Base-by-base conservation (phyloP, 495 filamentous ascomycete species). In the Cetradonia linearis region DNA sequence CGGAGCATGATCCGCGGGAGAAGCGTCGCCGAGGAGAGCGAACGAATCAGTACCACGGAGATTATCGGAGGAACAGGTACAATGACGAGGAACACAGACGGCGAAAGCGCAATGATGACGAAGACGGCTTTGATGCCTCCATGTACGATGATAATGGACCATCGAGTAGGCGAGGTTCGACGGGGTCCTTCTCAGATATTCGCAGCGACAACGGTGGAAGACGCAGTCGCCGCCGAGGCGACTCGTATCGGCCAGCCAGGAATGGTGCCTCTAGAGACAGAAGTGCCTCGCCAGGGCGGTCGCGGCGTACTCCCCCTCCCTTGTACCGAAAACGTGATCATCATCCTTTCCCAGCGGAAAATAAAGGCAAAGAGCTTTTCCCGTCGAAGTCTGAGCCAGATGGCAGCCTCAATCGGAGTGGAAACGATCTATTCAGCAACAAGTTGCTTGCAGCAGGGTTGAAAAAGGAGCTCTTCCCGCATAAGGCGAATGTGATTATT, bases 1-100 rank as follows among this genome's bases (percentile, higher is more conserved):
- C 91, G 0, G 85, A 94, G 63, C 83, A 91, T 66, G 91, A 96
- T 66, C 90, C 88, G 2, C 81, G 85, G 46, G 88, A 94, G 70
- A 78, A 83, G 47, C 74, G 84, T 61, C 78, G 81, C 44, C 66
- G 70, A 33, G 75, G 77, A 5, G 66, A 36, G 7, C 50, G 73
- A 49, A 76, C 78, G 42, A 76, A 73, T 56, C 80, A 82, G 58
- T 54, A 31, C 28, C 75, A 81, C 23, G 81, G 80, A 14, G 78
- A 84, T 59, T 82, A 86, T 60, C 73, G 74, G 31, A 74, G 80
- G 38, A 77, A 79, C 54, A 72, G 78, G 53, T 67, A 64, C 53
- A 79, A 83, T 58, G 78, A 81, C 38, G 70, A 77, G 28, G 81
- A 85, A 63, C 70, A 82, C 53, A 71, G 74, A 33, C 76, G 78